Conservation (phyloP, 1,139 yeast genomes). For the Blastobotrys capitulatus region DNA sequence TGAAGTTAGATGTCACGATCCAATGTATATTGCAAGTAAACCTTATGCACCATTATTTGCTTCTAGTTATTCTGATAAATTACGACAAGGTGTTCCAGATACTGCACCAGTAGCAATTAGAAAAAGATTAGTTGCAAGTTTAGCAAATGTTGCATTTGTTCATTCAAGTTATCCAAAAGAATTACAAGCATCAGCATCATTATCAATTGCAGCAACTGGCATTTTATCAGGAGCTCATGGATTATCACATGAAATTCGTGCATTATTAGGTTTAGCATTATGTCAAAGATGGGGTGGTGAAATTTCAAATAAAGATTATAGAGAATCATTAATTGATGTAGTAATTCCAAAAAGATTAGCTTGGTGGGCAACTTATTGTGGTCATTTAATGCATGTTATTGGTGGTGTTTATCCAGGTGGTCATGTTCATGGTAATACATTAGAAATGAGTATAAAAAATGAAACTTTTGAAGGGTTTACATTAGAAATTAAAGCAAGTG, state of each 20-base stretch:
- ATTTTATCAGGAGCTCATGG: conserved; percentile 67
- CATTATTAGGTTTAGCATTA: conserved; percentile 59
- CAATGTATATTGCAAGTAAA: conserved; percentile 54
- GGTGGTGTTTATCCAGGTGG: conserved; percentile 77
- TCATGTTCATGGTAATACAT: conserved; percentile 51
- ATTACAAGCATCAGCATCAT: conserved; percentile 62
- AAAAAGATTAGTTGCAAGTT: conserved; percentile 55
- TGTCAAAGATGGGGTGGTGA: conserved; percentile 77
- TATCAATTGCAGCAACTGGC: conserved; percentile 62
- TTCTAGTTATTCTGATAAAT: conserved; percentile 44
- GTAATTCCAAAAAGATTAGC: conserved; percentile 28
- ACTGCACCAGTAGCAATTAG: conserved; percentile 51
- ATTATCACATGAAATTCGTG: conserved; percentile 57
- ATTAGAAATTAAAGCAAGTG: conserved; percentile 23
- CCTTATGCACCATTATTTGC: conserved; percentile 61
- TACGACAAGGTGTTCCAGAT: conserved; percentile 48
- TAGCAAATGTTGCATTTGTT: conserved; percentile 62
- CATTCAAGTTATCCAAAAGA: conserved; percentile 70
- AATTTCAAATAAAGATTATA: conserved; percentile 44
- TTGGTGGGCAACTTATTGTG: conserved; percentile 66
- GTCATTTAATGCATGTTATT: conserved; percentile 62
- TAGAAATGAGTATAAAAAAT: conserved; percentile 26
- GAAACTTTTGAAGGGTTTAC: conserved; percentile 22
- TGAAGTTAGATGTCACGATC: conserved; percentile 54
- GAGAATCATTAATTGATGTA: conserved; percentile 38